Percentiles rank a stretch among this genome's conserved stretches.
Evolutionary conservation across 805 yeast genomes (phyloP).

Genomic region (Cyberlindnera veronae): DNA sequence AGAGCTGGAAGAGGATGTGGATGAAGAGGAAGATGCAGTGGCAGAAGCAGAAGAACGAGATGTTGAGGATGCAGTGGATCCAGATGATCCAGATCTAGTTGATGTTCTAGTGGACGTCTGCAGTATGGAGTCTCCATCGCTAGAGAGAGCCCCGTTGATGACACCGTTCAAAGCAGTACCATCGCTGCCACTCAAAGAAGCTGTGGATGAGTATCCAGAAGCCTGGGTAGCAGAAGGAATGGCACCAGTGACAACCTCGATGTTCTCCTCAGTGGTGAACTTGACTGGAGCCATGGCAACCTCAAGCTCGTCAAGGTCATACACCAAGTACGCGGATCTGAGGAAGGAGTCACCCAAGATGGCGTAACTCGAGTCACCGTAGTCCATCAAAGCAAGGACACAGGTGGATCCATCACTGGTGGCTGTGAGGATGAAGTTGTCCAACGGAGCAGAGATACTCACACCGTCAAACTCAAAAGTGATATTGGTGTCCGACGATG

Average conservation of each 20-base stretch:
- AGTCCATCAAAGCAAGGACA: constrained; percentile 39
- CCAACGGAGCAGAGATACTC: constrained; percentile 48
- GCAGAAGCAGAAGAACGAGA: constrained; percentile 8
- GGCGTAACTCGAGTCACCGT: constrained; percentile 32
- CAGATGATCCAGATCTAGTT: not conserved
- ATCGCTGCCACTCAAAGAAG: constrained; percentile 14
- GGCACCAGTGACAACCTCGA: constrained; percentile 41
- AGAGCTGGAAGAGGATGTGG: constrained; percentile 1
- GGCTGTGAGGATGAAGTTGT: constrained; percentile 30
- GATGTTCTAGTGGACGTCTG: not conserved
- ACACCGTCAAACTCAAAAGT: constrained; percentile 52
- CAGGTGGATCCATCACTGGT: constrained; percentile 32
- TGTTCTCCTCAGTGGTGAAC: constrained; percentile 33
- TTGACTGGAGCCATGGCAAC: constrained; percentile 47
- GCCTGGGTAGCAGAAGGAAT: constrained; percentile 55
- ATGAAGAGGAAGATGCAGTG: constrained; percentile 4
- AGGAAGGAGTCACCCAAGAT: constrained; percentile 54
- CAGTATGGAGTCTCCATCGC: not conserved
- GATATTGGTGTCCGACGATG: constrained; percentile 19
- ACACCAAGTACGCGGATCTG: constrained; percentile 50
- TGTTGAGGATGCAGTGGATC: constrained; percentile 2
- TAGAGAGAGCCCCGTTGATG: constrained; percentile 2
- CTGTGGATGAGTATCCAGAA: constrained; percentile 41
- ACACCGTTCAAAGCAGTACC: constrained; percentile 9
- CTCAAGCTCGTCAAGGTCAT: constrained; percentile 44